A percentile compares a stretch with the other conserved stretches of the same genome.
Conservation (phyloP, 108 stramenopile species). For the Nannochloropsis granulata region DNA sequence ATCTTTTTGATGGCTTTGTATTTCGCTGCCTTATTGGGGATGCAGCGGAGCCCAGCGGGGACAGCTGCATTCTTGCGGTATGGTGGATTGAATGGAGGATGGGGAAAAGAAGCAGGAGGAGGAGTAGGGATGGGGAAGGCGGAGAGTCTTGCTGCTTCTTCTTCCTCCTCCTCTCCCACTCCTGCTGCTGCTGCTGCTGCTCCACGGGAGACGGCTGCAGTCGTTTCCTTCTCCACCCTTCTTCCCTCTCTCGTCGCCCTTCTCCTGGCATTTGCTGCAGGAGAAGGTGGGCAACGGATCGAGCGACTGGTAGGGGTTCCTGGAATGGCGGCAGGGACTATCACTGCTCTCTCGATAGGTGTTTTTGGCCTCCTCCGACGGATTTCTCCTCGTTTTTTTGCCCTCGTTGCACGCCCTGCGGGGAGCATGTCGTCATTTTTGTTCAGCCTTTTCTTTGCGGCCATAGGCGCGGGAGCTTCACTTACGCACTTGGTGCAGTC, state of each 20-base stretch:
- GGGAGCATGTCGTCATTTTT: neutral
- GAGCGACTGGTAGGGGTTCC: neutral
- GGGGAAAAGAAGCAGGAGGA: neutral
- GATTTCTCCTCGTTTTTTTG: neutral
- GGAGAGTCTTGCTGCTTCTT: neutral
- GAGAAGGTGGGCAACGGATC: neutral
- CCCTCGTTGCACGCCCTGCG: neutral
- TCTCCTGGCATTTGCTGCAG: neutral
- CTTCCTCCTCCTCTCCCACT: neutral
- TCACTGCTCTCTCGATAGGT: neutral
- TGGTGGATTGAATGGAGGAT: neutral
- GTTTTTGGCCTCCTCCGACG: neutral
- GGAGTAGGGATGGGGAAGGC: too few relatives aligned
- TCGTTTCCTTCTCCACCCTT: neutral
- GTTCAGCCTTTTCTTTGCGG: constrained; percentile 12
- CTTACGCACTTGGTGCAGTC: neutral
- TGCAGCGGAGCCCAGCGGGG: neutral
- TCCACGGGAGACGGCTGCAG: neutral
- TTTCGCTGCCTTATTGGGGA: constrained; percentile 10
- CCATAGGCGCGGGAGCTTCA: constrained; percentile 13
- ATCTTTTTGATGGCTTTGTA: constrained; percentile 22
- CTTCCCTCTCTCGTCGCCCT: neutral
- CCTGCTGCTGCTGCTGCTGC: neutral
- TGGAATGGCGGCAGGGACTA: constrained; percentile 1
- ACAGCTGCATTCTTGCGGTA: neutral